Evolutionary conservation across 2,329 filamentous ascomycete genomes (phyloP).

Genomic region (Diaporthe batatas): DNA sequence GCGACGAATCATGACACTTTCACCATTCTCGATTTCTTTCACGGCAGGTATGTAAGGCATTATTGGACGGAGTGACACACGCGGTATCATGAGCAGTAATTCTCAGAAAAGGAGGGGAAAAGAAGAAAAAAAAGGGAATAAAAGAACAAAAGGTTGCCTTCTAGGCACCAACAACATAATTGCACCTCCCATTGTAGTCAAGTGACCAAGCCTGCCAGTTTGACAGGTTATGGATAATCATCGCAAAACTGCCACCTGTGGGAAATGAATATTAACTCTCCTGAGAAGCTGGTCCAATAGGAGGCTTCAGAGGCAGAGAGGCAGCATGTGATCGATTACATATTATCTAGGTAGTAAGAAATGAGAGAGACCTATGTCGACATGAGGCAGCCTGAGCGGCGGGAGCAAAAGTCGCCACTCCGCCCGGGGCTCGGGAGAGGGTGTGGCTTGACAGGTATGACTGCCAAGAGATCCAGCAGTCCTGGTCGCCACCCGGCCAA

Average conservation of each 20-base stretch:
- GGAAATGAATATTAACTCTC: no score
- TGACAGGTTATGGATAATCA: background rate
- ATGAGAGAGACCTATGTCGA: background rate
- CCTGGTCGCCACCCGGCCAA: constrained; percentile 27
- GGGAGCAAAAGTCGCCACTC: constrained; percentile 13
- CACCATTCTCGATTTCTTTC: background rate
- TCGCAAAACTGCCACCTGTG: no score
- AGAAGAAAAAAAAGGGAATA: background rate
- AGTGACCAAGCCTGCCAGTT: background rate
- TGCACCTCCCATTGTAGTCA: background rate
- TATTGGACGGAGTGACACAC: background rate
- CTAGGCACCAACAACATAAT: constrained; percentile 18
- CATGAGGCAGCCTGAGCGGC: constrained; percentile 7
- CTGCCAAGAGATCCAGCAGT: background rate
- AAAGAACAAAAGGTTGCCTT: constrained; percentile 25
- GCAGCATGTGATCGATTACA: background rate
- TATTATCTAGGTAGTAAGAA: background rate
- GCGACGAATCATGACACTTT: constrained; percentile 7
- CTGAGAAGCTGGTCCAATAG: no score
- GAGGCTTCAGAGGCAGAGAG: no score
- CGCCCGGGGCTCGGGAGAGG: background rate
- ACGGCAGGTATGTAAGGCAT: background rate
- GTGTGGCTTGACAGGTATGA: background rate
- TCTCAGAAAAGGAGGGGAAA: background rate
- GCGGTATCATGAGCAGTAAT: background rate